These are phyloP conservation scores for Paramecium caudatum DNA, from an alignment of 73 alveolate species.

Conservation along the genomic window DNA sequence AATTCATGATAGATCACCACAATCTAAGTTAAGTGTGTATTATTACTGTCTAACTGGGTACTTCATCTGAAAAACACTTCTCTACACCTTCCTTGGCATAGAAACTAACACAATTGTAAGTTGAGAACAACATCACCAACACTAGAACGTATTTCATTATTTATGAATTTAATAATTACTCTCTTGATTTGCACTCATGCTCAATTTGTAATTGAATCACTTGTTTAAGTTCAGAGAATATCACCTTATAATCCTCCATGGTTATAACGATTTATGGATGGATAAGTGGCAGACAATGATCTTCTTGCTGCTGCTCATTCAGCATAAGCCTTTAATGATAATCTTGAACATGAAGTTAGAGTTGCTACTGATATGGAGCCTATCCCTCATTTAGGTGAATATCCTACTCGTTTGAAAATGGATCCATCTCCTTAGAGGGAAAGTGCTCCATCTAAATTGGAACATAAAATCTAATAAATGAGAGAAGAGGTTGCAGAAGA, in stretches of 20 bases:
- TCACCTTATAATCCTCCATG: conserved; percentile 52
- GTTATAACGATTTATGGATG: conserved; percentile 56
- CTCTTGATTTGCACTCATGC: conserved; percentile 19
- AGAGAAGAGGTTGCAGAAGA: background rate
- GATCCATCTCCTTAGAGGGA: conserved; percentile 7
- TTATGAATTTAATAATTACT: conserved; percentile 17
- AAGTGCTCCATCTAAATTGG: conserved; percentile 27
- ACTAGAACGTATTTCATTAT: conserved; percentile 7
- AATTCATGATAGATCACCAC: conserved; percentile 59
- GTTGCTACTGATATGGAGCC: conserved; percentile 55
- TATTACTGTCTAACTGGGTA: conserved; percentile 62
- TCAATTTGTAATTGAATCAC: conserved; percentile 11
- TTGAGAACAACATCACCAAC: background rate
- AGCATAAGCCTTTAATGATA: conserved; percentile 52
- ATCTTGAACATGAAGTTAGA: conserved; percentile 49
- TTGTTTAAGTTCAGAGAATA: background rate
- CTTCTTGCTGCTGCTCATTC: conserved; percentile 29
- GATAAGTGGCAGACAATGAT: conserved; percentile 29
- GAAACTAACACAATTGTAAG: conserved; percentile 14
- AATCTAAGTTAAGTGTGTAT: background rate
- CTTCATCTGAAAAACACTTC: conserved; percentile 67
- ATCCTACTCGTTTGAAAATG: conserved; percentile 46
- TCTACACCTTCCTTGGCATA: conserved; percentile 62
- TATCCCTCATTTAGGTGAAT: conserved; percentile 39
- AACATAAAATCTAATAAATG: conserved; percentile 19